These are phyloP conservation scores for Myxozyma geophila DNA, from an alignment of 805 yeast genomes.

Conservation along the genomic window DNA sequence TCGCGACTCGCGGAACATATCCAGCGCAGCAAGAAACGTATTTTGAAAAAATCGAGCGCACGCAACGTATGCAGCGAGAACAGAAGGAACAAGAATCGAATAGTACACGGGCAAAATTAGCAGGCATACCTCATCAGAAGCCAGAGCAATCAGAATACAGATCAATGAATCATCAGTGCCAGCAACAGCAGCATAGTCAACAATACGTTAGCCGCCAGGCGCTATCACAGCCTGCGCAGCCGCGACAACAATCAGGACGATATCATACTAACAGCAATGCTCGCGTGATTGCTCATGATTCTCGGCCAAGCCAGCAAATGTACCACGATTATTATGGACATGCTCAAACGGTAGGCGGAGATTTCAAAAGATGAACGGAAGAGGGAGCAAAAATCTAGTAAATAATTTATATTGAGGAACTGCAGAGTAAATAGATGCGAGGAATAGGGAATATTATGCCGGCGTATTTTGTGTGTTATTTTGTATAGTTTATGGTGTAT, in stretches of 20 bases:
- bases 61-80: slow-evolving; percentile 23
- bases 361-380: not conserved
- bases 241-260: not conserved
- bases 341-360: slow-evolving; percentile 5
- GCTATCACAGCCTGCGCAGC: not conserved
- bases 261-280: not conserved
- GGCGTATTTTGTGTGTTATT: not conserved
- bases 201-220: not conserved
- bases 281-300: not conserved
- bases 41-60: slow-evolving; percentile 23
- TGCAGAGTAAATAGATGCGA: too few relatives aligned
- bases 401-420: not conserved
- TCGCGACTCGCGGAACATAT: not conserved
- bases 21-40: slow-evolving; percentile 23
- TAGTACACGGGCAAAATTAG: not conserved
- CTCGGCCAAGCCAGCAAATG: not conserved
- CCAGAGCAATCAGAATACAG: slow-evolving; percentile 4
- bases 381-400: not conserved
- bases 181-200: not conserved
- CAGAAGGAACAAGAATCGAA: not conserved
- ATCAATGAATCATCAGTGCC: not conserved
- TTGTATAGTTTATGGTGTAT: not conserved
- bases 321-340: not conserved
- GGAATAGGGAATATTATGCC: not conserved
- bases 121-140: not conserved